phyloP scores from a whole-genome alignment of 257 asterid genomes.

The Leonotis leonurus region DNA sequence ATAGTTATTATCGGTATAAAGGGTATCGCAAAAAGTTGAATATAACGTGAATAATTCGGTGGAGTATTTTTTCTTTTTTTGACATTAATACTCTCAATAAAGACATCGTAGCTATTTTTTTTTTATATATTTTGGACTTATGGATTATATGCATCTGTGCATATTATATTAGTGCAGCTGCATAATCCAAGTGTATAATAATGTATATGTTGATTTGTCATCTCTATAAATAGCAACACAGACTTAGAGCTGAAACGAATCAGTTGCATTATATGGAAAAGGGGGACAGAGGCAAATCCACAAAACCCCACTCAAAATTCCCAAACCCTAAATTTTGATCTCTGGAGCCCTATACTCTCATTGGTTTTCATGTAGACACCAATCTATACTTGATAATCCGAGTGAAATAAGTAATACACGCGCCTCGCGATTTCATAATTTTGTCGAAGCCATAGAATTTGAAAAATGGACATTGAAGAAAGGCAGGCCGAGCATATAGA shows the following conservation, averaged over 20 bases:
- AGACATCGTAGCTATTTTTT: too few species aligned
- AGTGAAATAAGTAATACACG: background rate
- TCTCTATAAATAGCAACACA: background rate
- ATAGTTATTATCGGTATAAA: too few species aligned
- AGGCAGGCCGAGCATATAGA: slow-evolving; percentile 81
- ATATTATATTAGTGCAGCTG: too few species aligned
- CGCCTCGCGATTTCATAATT: background rate
- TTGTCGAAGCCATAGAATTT: slow-evolving; percentile 8
- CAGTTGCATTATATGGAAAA: background rate
- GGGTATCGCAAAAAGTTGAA: too few species aligned
- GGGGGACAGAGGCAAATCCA: background rate
- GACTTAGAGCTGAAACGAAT: background rate
- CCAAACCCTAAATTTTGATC: slow-evolving; percentile 16
- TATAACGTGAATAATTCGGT: too few species aligned
- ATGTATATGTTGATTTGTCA: too few species aligned
- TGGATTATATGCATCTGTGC: too few species aligned
- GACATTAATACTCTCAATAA: too few species aligned
- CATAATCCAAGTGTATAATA: too few species aligned
- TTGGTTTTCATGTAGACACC: background rate
- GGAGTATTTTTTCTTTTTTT: too few species aligned
- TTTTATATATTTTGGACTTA: too few species aligned
- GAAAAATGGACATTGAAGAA: slow-evolving; percentile 72
- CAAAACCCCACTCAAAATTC: slow-evolving; percentile 2
- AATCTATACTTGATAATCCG: background rate
- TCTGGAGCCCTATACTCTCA: slow-evolving; percentile 15